Conservation (phyloP, 257 asterid genomes). For the Craterostigma plantagineum region DNA sequence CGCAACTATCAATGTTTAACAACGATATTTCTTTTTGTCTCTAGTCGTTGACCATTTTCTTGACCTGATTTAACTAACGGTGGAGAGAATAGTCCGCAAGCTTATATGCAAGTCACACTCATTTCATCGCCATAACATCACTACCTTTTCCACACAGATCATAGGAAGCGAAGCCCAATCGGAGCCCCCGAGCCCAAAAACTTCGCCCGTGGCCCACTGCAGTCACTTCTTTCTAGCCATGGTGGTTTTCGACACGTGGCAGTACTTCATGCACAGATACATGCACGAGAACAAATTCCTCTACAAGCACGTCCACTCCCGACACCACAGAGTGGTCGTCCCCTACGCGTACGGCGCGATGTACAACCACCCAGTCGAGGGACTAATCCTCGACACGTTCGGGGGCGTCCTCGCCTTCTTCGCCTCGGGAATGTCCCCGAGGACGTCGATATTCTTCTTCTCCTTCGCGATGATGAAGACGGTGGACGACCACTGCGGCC, state of each 20-base stretch:
- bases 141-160: constrained; percentile 24
- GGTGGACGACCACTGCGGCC: constrained; percentile 87
- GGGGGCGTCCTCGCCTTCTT: constrained; percentile 83
- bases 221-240: constrained; percentile 47
- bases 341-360: constrained; percentile 86
- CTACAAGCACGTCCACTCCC: constrained; percentile 74
- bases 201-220: constrained; percentile 35
- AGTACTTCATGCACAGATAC: constrained; percentile 84
- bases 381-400: constrained; percentile 69
- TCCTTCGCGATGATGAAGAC: constrained; percentile 82
- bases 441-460: constrained; percentile 74
- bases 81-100: too few relatives aligned
- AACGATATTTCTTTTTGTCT: background rate
- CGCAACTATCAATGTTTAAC: background rate
- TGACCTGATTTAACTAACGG: too few relatives aligned
- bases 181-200: constrained; percentile 14
- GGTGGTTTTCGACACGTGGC: constrained; percentile 83
- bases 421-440: constrained; percentile 79
- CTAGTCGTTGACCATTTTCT: background rate
- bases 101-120: too few relatives aligned
- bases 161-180: constrained; percentile 47
- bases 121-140: background rate
- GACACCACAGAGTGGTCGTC: constrained; percentile 70
- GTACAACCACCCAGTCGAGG: constrained; percentile 89
- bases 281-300: constrained; percentile 89